Percentiles rank a stretch among this genome's conserved stretches.
phyloP scores from a whole-genome alignment of 2,329 filamentous ascomycete genomes.

The Lachnellula cervina region DNA sequence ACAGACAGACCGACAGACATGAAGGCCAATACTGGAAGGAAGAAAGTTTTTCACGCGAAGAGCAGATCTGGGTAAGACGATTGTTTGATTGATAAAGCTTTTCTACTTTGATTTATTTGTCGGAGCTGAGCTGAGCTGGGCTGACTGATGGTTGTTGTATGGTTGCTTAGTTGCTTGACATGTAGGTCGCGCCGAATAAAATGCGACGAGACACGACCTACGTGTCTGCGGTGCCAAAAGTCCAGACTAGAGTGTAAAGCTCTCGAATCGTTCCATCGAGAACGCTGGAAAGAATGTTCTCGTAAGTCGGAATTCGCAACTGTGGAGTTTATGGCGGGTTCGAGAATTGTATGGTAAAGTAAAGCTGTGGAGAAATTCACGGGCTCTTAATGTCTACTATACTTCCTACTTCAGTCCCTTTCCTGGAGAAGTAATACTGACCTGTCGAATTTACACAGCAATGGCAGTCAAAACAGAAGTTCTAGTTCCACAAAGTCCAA shows the following conservation, averaged over 20 bases:
- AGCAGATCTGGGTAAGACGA: not conserved
- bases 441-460: not conserved
- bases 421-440: not conserved
- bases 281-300: not conserved
- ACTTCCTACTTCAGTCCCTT: too few relatives aligned
- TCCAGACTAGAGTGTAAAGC: not conserved
- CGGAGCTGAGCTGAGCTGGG: not conserved
- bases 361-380: too few relatives aligned
- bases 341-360: too few relatives aligned
- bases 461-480: not conserved
- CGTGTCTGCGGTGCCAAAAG: constrained; percentile 1
- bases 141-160: not conserved
- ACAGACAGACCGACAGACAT: not conserved
- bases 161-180: not conserved
- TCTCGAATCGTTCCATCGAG: not conserved
- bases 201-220: constrained; percentile 6
- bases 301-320: not conserved
- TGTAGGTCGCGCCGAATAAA: constrained; percentile 5
- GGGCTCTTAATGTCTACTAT: too few relatives aligned
- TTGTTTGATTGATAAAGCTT: not conserved
- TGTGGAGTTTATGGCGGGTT: too few relatives aligned
- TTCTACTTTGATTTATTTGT: not conserved
- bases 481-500: constrained; percentile 11
- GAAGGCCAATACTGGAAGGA: not conserved
- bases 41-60: not conserved